Evolutionary conservation across 352 stramenopile species (phyloP).

Genomic region (Globisporangium okanoganense): DNA sequence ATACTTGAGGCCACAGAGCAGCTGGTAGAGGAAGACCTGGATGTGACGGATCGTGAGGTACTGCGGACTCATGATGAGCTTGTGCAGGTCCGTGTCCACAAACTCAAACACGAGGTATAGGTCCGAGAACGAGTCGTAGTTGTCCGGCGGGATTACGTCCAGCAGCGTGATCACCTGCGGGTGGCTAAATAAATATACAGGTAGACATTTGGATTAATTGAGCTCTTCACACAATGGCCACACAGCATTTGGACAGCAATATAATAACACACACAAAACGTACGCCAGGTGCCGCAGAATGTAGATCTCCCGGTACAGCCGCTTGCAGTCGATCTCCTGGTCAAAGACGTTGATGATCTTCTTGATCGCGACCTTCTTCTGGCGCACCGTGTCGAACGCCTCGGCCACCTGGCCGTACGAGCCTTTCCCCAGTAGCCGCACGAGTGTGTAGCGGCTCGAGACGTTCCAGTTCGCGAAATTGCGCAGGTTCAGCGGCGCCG

Average conservation of each 20-base stretch:
- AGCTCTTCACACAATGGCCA: neutral
- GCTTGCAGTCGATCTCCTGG: conserved; percentile 86
- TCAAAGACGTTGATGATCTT: conserved; percentile 89
- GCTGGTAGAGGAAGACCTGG: conserved; percentile 96
- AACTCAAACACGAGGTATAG: conserved; percentile 93
- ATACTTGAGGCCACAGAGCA: conserved; percentile 95
- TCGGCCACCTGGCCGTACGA: conserved; percentile 86
- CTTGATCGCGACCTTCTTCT: conserved; percentile 88
- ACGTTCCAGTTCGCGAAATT: conserved; percentile 87
- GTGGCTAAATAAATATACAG: conserved; percentile 32
- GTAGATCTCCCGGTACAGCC: conserved; percentile 85
- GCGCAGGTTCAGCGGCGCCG: conserved; percentile 70
- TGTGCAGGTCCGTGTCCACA: conserved; percentile 93
- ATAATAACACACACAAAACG: conserved; percentile 9
- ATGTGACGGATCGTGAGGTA: conserved; percentile 95
- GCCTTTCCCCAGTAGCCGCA: conserved; percentile 78
- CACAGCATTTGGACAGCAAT: neutral
- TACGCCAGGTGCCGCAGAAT: conserved; percentile 81
- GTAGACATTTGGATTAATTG: neutral
- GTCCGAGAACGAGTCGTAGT: conserved; percentile 85
- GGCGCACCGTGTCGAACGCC: conserved; percentile 69
- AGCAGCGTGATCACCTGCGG: conserved; percentile 79
- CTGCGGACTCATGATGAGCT: conserved; percentile 91
- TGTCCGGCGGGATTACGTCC: conserved; percentile 79
- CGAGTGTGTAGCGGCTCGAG: conserved; percentile 68